These are phyloP conservation scores for Verbena officinalis DNA, from an alignment of 257 asterid genomes.

Conservation along the genomic window DNA sequence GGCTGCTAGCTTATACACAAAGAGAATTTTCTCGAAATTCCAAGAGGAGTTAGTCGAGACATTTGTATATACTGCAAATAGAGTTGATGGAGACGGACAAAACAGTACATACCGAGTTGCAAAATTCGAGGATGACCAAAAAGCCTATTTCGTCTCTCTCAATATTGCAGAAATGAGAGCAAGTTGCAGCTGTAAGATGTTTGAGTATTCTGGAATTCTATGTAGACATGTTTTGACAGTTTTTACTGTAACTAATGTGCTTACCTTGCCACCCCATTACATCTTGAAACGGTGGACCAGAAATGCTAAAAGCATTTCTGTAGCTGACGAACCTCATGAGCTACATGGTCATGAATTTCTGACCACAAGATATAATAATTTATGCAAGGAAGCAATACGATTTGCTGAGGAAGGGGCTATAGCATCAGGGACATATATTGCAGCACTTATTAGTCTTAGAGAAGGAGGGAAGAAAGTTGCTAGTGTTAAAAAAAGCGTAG, in stretches of 20 bases:
- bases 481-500: slow-evolving; percentile 61
- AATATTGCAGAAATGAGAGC: slow-evolving; percentile 71
- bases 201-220: slow-evolving; percentile 80
- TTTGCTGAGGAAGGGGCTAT: slow-evolving; percentile 86
- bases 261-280: slow-evolving; percentile 79
- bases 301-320: slow-evolving; percentile 63
- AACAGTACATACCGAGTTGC: slow-evolving; percentile 83
- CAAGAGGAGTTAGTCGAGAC: slow-evolving; percentile 96
- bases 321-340: slow-evolving; percentile 54
- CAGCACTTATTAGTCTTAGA: slow-evolving; percentile 61
- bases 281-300: slow-evolving; percentile 92
- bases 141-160: slow-evolving; percentile 65
- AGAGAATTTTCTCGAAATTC: slow-evolving; percentile 72
- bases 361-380: slow-evolving; percentile 60
- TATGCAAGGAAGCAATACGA: slow-evolving; percentile 83
- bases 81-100: slow-evolving; percentile 69
- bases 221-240: slow-evolving; percentile 93
- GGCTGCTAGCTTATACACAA: slow-evolving; percentile 76
- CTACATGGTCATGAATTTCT: slow-evolving; percentile 52
- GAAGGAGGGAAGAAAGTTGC: slow-evolving; percentile 75
- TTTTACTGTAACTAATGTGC: slow-evolving; percentile 92
- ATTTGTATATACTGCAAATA: slow-evolving; percentile 89
- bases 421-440: slow-evolving; percentile 63
- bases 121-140: slow-evolving; percentile 78
- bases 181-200: slow-evolving; percentile 88